phyloP scores from a whole-genome alignment of 805 yeast species.

The Pichia paraexigua region DNA sequence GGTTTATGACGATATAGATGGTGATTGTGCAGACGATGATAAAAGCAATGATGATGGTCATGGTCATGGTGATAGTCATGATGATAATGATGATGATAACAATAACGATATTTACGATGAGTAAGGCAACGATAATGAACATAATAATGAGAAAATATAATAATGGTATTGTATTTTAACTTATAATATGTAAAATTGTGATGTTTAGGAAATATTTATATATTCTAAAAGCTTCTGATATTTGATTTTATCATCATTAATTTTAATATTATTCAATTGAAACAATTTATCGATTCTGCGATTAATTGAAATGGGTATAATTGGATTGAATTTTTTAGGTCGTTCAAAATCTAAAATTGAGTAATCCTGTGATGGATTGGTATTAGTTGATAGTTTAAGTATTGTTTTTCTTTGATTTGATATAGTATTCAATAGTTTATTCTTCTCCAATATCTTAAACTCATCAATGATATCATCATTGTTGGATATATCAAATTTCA shows the following conservation, averaged over 20 bases:
- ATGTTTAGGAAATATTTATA: not conserved
- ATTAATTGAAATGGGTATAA: not conserved
- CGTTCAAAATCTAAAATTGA: not conserved
- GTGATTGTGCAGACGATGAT: not conserved
- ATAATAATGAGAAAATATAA: no score
- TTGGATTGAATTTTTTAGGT: not conserved
- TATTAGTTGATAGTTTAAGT: not conserved
- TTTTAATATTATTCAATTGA: no score
- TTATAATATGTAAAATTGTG: no score
- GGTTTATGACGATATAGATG: not conserved
- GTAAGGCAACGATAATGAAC: not conserved
- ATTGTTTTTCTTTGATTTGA: constrained; percentile 10
- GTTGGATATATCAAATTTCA: constrained; percentile 4
- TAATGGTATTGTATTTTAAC: not conserved
- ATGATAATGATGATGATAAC: not conserved
- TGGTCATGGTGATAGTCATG: no score
- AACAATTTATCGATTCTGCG: not conserved
- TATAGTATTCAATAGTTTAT: constrained; percentile 7
- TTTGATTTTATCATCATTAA: not conserved
- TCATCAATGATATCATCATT: constrained; percentile 1
- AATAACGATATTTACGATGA: not conserved
- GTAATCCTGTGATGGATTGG: not conserved
- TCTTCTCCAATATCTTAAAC: constrained; percentile 5
- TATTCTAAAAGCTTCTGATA: not conserved
- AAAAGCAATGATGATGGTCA: not conserved